A percentile compares a stretch with the other conserved stretches of the same genome.
phyloP scores from a whole-genome alignment of 352 stramenopile species.

The Plasmopara halstedii region DNA sequence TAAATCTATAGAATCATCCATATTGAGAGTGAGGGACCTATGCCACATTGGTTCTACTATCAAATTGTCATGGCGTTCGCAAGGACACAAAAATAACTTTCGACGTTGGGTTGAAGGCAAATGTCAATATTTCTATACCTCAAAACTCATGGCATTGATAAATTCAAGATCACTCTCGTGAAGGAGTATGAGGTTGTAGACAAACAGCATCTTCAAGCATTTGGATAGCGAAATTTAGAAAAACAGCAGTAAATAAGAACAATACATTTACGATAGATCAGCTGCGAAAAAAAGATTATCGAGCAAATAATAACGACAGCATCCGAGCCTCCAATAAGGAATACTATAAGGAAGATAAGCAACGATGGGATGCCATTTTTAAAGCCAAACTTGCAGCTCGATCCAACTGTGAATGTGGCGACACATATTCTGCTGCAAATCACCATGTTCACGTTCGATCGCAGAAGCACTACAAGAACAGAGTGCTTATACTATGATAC shows the following conservation, averaged over 20 bases:
- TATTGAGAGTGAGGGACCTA: constrained; percentile 1
- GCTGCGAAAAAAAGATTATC: background rate
- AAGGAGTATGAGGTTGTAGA: background rate
- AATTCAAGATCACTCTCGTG: background rate
- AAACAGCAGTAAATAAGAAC: background rate
- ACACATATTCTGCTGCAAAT: constrained; percentile 1
- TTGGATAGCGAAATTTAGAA: background rate
- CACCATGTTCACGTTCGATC: constrained; percentile 1
- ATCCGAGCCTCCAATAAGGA: background rate
- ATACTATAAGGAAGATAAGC: background rate
- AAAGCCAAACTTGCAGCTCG: background rate
- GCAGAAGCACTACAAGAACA: background rate
- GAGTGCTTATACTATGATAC: background rate
- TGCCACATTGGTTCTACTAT: constrained; percentile 1
- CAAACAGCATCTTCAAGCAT: background rate
- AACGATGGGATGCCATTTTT: background rate
- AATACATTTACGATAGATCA: background rate
- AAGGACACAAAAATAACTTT: constrained; percentile 1
- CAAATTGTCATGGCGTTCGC: background rate
- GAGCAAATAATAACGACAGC: background rate
- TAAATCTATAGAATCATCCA: constrained; percentile 1
- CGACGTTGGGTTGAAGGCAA: constrained; percentile 1
- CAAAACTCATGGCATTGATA: background rate
- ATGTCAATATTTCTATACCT: background rate
- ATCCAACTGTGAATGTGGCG: background rate